Conservation (phyloP, 805 yeast species). For the Diddensiella transvaalensis region DNA sequence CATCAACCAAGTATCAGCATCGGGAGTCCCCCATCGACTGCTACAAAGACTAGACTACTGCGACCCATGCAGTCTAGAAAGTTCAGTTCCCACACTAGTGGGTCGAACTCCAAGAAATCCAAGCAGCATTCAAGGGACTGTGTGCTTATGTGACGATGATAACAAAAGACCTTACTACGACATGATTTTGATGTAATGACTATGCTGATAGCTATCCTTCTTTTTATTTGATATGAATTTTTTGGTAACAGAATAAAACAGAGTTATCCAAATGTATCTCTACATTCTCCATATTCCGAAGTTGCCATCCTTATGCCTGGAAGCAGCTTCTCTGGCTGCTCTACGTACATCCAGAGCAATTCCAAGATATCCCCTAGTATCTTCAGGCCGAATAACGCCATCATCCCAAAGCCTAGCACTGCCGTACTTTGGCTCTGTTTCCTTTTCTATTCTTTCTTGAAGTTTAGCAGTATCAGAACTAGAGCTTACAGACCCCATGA, state of each 20-base stretch:
- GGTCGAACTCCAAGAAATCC: background rate
- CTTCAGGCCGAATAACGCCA: slow-evolving; percentile 32
- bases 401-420: slow-evolving; percentile 34
- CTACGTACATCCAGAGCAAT: slow-evolving; percentile 28
- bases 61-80: slow-evolving; percentile 2
- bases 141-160: background rate
- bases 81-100: background rate
- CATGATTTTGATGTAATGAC: too few relatives aligned
- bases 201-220: too few relatives aligned
- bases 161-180: too few relatives aligned
- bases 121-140: background rate
- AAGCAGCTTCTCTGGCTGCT: slow-evolving; percentile 10
- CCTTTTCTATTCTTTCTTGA: slow-evolving; percentile 28
- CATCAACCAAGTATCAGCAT: slow-evolving; percentile 6
- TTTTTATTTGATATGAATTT: too few relatives aligned
- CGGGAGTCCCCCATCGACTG: background rate
- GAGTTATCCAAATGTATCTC: too few relatives aligned
- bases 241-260: too few relatives aligned
- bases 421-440: slow-evolving; percentile 28
- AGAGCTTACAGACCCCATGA: slow-evolving; percentile 31
- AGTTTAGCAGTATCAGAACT: slow-evolving; percentile 23
- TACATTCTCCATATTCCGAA: slow-evolving; percentile 35
- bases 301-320: slow-evolving; percentile 15
- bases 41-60: background rate
- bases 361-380: slow-evolving; percentile 30